These are phyloP conservation scores for Pseudopithomyces chartarum DNA, from an alignment of 2,329 filamentous ascomycete genomes.

Conservation along the genomic window DNA sequence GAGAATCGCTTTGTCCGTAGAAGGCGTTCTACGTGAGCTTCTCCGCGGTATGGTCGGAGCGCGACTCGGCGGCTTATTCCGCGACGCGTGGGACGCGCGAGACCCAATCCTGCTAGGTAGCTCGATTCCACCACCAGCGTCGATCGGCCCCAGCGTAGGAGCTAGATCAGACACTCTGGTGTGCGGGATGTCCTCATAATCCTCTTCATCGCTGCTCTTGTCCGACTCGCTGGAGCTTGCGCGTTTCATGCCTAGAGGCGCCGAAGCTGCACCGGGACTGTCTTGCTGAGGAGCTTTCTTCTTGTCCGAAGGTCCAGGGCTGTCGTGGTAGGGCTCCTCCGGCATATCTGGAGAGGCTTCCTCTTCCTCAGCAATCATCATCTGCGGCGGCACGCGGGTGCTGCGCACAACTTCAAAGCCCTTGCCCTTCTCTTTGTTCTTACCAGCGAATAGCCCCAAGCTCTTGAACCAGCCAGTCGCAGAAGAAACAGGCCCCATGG, in stretches of 20 bases:
- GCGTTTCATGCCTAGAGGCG: conserved; percentile 19
- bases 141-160: conserved; percentile 65
- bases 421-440: conserved; percentile 92
- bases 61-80: conserved; percentile 31
- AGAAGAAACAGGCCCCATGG: conserved; percentile 86
- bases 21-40: conserved; percentile 61
- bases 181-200: conserved; percentile 46
- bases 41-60: conserved; percentile 66
- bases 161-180: conserved; percentile 56
- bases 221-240: conserved; percentile 34
- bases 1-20: conserved; percentile 33
- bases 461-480: conserved; percentile 87
- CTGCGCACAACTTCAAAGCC: conserved; percentile 97
- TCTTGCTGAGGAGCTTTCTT: conserved; percentile 15
- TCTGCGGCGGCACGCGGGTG: conserved; percentile 76
- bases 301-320: conserved; percentile 45
- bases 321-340: conserved; percentile 59
- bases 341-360: conserved; percentile 52
- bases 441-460: conserved; percentile 70
- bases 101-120: conserved; percentile 68
- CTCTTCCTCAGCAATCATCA: conserved; percentile 68
- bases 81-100: conserved; percentile 54
- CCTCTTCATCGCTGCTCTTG: conserved; percentile 51
- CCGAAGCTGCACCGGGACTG: conserved; percentile 16
- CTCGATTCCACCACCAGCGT: conserved; percentile 64